Percentiles rank a stretch among this genome's conserved stretches.
Evolutionary conservation across 148 eudicot genomes (phyloP).

Genomic region (Linanthus parryae): DNA sequence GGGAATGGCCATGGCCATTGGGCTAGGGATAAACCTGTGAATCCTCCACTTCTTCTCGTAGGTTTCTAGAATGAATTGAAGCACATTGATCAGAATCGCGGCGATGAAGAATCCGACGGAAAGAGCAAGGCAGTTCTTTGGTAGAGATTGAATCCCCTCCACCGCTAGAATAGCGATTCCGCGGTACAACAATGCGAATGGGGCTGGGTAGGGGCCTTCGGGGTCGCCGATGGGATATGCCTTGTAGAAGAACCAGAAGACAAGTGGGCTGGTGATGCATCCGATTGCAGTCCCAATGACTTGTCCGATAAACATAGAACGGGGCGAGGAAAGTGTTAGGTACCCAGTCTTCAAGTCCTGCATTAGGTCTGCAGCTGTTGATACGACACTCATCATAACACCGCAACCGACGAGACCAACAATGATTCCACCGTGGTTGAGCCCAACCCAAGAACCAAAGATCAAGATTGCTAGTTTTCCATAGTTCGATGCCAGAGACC

Average conservation of each 20-base stretch:
- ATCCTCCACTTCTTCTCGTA: slow-evolving; percentile 18
- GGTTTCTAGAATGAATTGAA: slow-evolving; percentile 3
- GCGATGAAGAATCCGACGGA: slow-evolving; percentile 14
- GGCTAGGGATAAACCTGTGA: slow-evolving; percentile 25
- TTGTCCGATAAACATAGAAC: slow-evolving; percentile 33
- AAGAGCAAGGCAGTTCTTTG: slow-evolving; percentile 22
- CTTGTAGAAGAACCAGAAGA: slow-evolving; percentile 36
- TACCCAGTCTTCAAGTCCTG: slow-evolving; percentile 28
- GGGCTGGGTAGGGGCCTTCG: slow-evolving; percentile 20
- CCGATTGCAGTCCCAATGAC: slow-evolving; percentile 28
- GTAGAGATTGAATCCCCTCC: slow-evolving; percentile 24
- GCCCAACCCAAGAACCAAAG: slow-evolving; percentile 28
- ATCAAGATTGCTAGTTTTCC: slow-evolving; percentile 26
- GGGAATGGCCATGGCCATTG: slow-evolving; percentile 39
- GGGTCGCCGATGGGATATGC: slow-evolving; percentile 24
- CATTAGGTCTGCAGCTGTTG: slow-evolving; percentile 30
- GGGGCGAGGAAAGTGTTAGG: slow-evolving; percentile 24
- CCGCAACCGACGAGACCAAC: slow-evolving; percentile 32
- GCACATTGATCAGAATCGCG: slow-evolving; percentile 10
- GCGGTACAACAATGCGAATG: slow-evolving; percentile 21
- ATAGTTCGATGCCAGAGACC: slow-evolving; percentile 36
- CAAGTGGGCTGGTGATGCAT: slow-evolving; percentile 19
- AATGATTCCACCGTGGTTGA: slow-evolving; percentile 21
- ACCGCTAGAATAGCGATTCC: slow-evolving; percentile 30
- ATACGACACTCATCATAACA: slow-evolving; percentile 34